Evolutionary conservation across 495 filamentous ascomycete species (phyloP).

Genomic region (Penicillium maclennaniae): DNA sequence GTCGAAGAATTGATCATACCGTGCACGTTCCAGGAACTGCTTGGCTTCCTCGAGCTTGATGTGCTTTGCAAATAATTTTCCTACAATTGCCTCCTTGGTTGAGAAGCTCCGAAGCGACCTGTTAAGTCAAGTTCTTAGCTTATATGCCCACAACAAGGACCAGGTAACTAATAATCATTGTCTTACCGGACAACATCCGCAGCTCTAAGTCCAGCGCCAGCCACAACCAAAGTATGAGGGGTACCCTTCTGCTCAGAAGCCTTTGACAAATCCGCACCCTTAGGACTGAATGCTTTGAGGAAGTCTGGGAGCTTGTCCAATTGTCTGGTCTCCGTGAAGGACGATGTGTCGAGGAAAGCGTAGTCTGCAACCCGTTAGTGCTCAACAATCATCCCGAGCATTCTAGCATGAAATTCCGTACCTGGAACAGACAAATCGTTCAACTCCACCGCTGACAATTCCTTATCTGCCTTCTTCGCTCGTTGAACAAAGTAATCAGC

Average conservation of each 20-base stretch:
- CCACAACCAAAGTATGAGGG: conserved; percentile 82
- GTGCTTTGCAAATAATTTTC: conserved; percentile 96
- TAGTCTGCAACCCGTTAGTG: conserved; percentile 37
- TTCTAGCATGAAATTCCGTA: conserved; percentile 33
- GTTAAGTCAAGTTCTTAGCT: conserved; percentile 1
- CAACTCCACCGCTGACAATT: conserved; percentile 77
- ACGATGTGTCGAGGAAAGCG: conserved; percentile 68
- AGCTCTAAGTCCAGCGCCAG: conserved; percentile 73
- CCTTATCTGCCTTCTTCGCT: conserved; percentile 69
- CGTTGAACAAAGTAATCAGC: conserved; percentile 83
- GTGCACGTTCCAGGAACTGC: conserved; percentile 62
- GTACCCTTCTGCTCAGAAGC: conserved; percentile 67
- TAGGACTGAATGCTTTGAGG: conserved; percentile 60
- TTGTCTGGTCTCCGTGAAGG: conserved; percentile 58
- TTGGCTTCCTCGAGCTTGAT: conserved; percentile 91
- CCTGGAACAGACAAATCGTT: conserved; percentile 78
- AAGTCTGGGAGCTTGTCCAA: conserved; percentile 72
- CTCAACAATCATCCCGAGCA: background rate
- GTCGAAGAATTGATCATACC: conserved; percentile 28
- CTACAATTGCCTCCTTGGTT: conserved; percentile 68
- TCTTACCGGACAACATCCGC: conserved; percentile 70
- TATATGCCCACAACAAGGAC: background rate
- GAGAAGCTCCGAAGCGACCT: conserved; percentile 75
- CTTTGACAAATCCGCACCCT: conserved; percentile 47
- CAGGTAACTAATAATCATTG: background rate